A percentile compares a stretch with the other conserved stretches of the same genome.
Conservation (phyloP, 75 land plant species). For the Larix kaempferi region DNA sequence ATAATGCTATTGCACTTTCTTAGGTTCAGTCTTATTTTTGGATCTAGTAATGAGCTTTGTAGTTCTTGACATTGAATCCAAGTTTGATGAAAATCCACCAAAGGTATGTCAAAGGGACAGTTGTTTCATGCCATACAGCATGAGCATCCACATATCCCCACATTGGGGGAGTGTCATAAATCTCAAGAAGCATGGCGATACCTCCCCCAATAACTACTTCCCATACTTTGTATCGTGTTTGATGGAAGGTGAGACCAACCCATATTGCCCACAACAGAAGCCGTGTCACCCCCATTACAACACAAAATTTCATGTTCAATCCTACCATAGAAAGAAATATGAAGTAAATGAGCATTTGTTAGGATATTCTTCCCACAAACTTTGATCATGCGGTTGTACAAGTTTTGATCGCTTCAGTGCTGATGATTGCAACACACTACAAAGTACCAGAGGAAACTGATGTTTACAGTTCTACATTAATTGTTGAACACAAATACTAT, state of each 20-base stretch:
- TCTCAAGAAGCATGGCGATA: constrained; percentile 72
- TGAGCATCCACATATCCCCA: constrained; percentile 82
- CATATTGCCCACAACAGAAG: constrained; percentile 81
- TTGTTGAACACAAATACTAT: neutral
- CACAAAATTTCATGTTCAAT: constrained; percentile 82
- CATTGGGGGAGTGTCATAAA: constrained; percentile 91
- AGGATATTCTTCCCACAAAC: neutral
- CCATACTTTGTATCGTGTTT: constrained; percentile 78
- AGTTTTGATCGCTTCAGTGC: neutral
- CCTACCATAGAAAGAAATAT: constrained; percentile 41
- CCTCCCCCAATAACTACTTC: constrained; percentile 61
- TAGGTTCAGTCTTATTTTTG: constrained; percentile 22
- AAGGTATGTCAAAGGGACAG: constrained; percentile 74
- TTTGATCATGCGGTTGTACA: neutral
- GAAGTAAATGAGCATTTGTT: neutral
- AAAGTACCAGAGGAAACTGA: neutral
- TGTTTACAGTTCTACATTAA: neutral
- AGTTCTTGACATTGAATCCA: constrained; percentile 71
- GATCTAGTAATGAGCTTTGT: constrained; percentile 40
- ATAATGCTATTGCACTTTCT: constrained; percentile 26
- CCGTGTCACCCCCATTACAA: constrained; percentile 57
- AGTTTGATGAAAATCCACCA: constrained; percentile 96
- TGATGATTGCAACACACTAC: neutral
- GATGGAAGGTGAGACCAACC: constrained; percentile 68
- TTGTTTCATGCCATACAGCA: constrained; percentile 83